Evolutionary conservation across 2,329 filamentous ascomycete species (phyloP).

Genomic region (Alternaria gansuensis): DNA sequence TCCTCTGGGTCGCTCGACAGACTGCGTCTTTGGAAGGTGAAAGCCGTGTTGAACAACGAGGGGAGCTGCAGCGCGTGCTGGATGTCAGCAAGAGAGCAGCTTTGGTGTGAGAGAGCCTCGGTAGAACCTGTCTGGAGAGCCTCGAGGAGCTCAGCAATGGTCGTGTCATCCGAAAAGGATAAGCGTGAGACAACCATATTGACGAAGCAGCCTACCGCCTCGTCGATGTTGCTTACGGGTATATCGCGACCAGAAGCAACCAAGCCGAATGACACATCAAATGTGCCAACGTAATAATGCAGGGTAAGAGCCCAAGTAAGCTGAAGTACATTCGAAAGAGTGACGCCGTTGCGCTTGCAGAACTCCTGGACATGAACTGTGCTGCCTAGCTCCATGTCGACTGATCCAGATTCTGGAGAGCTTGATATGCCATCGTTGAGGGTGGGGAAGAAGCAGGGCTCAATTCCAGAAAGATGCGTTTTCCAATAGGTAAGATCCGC

Average conservation of each 20-base stretch:
- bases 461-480: slow-evolving; percentile 54
- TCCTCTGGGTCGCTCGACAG: slow-evolving; percentile 36
- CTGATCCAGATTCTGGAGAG: slow-evolving; percentile 49
- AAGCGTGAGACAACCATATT: slow-evolving; percentile 65
- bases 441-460: slow-evolving; percentile 59
- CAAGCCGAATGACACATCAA: slow-evolving; percentile 64
- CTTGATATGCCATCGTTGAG: slow-evolving; percentile 48
- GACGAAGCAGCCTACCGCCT: slow-evolving; percentile 63
- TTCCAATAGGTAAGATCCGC: slow-evolving; percentile 58
- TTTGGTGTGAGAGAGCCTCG: slow-evolving; percentile 59
- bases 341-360: slow-evolving; percentile 56
- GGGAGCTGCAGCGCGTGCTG: slow-evolving; percentile 49
- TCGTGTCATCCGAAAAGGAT: slow-evolving; percentile 47
- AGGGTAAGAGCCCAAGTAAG: slow-evolving; percentile 63
- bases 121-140: slow-evolving; percentile 59
- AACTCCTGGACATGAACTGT: slow-evolving; percentile 41
- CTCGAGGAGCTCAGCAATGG: slow-evolving; percentile 54
- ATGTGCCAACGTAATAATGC: slow-evolving; percentile 57
- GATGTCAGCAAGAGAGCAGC: slow-evolving; percentile 56
- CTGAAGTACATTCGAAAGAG: slow-evolving; percentile 61
- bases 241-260: slow-evolving; percentile 64
- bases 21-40: slow-evolving; percentile 48
- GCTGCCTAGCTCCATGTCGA: slow-evolving; percentile 53
- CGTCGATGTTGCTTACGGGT: slow-evolving; percentile 59
- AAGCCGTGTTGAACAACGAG: slow-evolving; percentile 51